Percentiles rank a stretch among this genome's conserved stretches.
phyloP scores from a whole-genome alignment of 2,329 filamentous ascomycete genomes.

The Zymoseptoria passerinii region DNA sequence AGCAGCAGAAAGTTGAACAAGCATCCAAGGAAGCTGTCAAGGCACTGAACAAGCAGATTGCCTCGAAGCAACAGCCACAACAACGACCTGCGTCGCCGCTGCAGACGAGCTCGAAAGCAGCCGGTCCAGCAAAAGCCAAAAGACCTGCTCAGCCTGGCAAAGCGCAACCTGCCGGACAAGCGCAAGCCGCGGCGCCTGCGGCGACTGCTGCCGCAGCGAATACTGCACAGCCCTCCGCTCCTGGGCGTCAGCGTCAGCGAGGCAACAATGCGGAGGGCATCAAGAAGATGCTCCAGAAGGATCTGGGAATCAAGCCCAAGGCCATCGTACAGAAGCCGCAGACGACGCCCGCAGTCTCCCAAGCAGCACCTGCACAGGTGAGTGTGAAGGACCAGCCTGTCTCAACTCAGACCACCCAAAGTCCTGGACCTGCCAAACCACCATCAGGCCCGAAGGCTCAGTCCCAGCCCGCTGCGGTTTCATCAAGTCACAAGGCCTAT shows the following conservation, averaged over 20 bases:
- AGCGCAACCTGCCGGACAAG: constrained; percentile 13
- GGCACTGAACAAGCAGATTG: constrained; percentile 42
- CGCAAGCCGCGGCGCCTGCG: constrained; percentile 27
- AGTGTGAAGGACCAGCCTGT: constrained; percentile 31
- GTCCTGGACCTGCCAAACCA: constrained; percentile 13
- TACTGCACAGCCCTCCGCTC: constrained; percentile 11
- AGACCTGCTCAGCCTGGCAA: constrained; percentile 13
- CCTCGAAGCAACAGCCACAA: constrained; percentile 19
- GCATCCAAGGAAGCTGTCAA: constrained; percentile 48
- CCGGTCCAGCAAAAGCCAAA: constrained; percentile 23
- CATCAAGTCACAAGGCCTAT: constrained; percentile 41
- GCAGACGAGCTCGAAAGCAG: constrained; percentile 25
- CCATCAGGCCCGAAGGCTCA: constrained; percentile 26
- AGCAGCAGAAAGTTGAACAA: constrained; percentile 27
- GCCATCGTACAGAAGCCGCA: constrained; percentile 12
- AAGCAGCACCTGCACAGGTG: constrained; percentile 16
- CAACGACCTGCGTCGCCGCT: constrained; percentile 15
- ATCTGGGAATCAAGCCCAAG: constrained; percentile 48
- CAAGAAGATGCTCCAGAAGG: constrained; percentile 52
- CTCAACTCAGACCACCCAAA: constrained; percentile 6
- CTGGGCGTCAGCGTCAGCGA: constrained; percentile 20
- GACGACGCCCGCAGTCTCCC: constrained; percentile 3
- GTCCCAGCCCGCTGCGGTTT: constrained; percentile 29
- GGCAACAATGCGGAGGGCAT: constrained; percentile 27
- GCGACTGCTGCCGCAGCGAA: constrained; percentile 39